phyloP scores from a whole-genome alignment of 306 rosid genomes.

The Vigna radiata region DNA sequence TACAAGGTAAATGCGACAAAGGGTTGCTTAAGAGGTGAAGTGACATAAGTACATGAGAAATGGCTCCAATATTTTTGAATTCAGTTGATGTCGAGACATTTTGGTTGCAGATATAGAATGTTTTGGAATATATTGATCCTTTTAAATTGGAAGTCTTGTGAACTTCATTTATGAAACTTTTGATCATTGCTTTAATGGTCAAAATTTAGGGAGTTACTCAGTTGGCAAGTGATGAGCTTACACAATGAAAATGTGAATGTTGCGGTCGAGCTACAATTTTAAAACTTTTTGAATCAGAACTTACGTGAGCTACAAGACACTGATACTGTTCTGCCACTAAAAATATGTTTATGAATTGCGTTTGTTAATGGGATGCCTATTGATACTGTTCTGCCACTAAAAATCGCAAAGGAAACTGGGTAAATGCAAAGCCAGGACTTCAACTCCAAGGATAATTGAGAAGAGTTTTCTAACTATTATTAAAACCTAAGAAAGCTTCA shows the following conservation, averaged over 20 bases:
- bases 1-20: too few relatives aligned
- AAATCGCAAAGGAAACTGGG: too few relatives aligned
- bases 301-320: background rate
- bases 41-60: background rate
- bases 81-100: background rate
- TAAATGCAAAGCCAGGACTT: too few relatives aligned
- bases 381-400: too few relatives aligned
- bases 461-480: too few relatives aligned
- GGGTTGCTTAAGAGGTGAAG: too few relatives aligned
- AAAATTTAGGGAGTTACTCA: background rate
- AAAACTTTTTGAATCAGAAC: background rate
- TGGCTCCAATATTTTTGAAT: background rate
- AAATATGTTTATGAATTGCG: too few relatives aligned
- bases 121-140: background rate
- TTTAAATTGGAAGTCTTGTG: background rate
- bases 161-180: background rate
- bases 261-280: background rate
- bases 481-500: too few relatives aligned
- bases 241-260: background rate
- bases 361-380: too few relatives aligned
- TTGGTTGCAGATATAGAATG: constrained; percentile 10
- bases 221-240: background rate
- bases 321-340: too few relatives aligned
- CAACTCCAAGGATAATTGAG: too few relatives aligned
- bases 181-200: background rate